Conservation (phyloP, 2,329 filamentous ascomycete species). For the Cucurbitaria berberidis region DNA sequence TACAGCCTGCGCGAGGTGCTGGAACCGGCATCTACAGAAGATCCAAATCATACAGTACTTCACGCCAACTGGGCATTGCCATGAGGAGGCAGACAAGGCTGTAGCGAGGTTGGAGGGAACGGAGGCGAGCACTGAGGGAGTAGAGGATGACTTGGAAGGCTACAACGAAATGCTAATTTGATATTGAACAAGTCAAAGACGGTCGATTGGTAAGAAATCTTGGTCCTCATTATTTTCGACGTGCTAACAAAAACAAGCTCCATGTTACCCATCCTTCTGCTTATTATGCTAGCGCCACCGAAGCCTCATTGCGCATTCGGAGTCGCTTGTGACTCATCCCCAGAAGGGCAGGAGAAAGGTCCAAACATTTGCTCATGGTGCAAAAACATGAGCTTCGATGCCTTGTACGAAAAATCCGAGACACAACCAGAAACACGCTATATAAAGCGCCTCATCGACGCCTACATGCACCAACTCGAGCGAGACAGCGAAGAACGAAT, state of each 20-base stretch:
- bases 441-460: slow-evolving; percentile 22
- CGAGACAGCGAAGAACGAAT: slow-evolving; percentile 24
- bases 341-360: slow-evolving; percentile 26
- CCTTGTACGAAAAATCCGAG: slow-evolving; percentile 23
- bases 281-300: slow-evolving; percentile 27
- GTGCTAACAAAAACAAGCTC: slow-evolving; percentile 2
- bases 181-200: not conserved
- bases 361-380: slow-evolving; percentile 32
- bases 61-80: slow-evolving; percentile 35
- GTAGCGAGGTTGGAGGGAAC: slow-evolving; percentile 22
- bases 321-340: slow-evolving; percentile 22
- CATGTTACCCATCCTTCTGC: slow-evolving; percentile 1
- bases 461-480: slow-evolving; percentile 27
- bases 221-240: not conserved
- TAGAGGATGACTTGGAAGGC: slow-evolving; percentile 33
- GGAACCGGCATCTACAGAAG: slow-evolving; percentile 30
- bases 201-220: not conserved
- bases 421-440: slow-evolving; percentile 12
- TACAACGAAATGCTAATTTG: slow-evolving; percentile 24
- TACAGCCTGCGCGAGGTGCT: slow-evolving; percentile 31
- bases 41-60: slow-evolving; percentile 34
- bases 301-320: slow-evolving; percentile 30
- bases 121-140: slow-evolving; percentile 21
- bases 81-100: slow-evolving; percentile 34
- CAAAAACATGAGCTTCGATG: slow-evolving; percentile 32